Evolutionary conservation across 805 yeast genomes (phyloP), one percentile per base, ranked within the genome.

Genomic region (Monosporozyma solicola): DNA sequence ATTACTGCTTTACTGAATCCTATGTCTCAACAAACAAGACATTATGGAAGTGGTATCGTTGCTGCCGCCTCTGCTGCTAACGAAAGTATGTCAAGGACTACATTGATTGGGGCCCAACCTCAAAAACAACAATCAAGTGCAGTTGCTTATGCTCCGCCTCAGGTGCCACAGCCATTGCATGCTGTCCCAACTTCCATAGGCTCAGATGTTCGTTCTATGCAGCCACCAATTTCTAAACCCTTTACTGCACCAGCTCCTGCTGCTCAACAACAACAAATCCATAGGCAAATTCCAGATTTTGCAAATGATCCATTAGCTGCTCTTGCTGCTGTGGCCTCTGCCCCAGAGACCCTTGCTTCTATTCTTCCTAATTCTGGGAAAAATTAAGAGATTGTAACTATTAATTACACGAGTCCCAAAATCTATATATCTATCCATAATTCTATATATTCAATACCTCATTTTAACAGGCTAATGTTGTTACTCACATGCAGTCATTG

Each of bases 241-340:
- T 20, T 33, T 16, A 41, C 9, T 20, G 47, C n/a, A 31, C 44
- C 44, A 20, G 44, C 27, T 20, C 9, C 20, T 20, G 25, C 25
- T 15, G 48, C 35, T 13, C 33, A 6, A 10, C 39, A 13, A 2
- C 37, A 41, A 10, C 37, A 9, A 48, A n/a, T 39, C 39, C 47
- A 15, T 27, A 39, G 29, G 24, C 39, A 25, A 41, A 25, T 58
- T 51, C 51, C 54, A 25, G 65, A 65, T 49, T 68, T 68, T 50
- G 62, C 67, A 8, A 62, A 61, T 51, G 72, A 69, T 50, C 73
- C 73, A 5, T 50, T 69, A 44, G 72, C 72, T 32, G 72, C 72
- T 2, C 55, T 69, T 13, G 73, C 73, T 2, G 73, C 73, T 1
- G 63, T 69, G 9, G 73, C 73, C 9, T 69, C 73, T 3, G 69